These are phyloP conservation scores for Geranomyces variabilis DNA, from an alignment of 192 early-diverging fungal genomes.

Conservation along the genomic window DNA sequence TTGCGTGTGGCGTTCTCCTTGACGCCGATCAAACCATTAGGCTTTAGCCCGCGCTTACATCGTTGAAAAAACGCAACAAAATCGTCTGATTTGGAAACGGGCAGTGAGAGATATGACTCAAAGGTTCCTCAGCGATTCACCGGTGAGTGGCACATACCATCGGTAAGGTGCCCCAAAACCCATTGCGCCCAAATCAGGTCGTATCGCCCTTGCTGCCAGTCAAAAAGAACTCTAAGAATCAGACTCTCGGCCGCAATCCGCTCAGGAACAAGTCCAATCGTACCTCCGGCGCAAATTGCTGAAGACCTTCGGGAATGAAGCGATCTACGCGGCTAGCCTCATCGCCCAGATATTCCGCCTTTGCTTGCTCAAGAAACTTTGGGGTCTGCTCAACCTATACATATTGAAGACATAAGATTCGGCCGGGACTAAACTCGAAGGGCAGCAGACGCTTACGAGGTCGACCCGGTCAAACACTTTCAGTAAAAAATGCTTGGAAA, in stretches of 20 bases:
- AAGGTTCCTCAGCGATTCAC: not conserved
- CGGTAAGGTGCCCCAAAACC: constrained; percentile 92
- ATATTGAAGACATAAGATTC: not conserved
- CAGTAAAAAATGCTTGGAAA: constrained; percentile 83
- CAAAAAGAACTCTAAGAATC: not conserved
- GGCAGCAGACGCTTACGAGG: constrained; percentile 57
- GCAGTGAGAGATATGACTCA: not conserved
- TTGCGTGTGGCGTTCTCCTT: constrained; percentile 83
- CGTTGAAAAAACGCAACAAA: constrained; percentile 79
- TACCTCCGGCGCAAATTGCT: constrained; percentile 72
- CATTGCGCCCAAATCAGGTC: constrained; percentile 99
- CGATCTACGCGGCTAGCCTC: constrained; percentile 64
- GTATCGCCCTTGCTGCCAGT: constrained; percentile 60
- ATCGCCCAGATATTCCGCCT: constrained; percentile 57
- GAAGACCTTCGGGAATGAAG: constrained; percentile 78
- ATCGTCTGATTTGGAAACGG: constrained; percentile 62
- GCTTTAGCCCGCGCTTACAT: constrained; percentile 70
- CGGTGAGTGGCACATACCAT: constrained; percentile 55
- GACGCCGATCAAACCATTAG: constrained; percentile 77
- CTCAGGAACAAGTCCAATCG: too few relatives aligned
- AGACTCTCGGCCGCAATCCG: too few relatives aligned
- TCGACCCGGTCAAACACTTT: constrained; percentile 84
- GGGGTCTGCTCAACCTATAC: constrained; percentile 71
- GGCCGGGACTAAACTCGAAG: not conserved
- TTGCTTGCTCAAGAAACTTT: constrained; percentile 77